Evolutionary conservation across 768 basidiomycete genomes (phyloP).

Genomic region (Tricholoma bakamatsutake): DNA sequence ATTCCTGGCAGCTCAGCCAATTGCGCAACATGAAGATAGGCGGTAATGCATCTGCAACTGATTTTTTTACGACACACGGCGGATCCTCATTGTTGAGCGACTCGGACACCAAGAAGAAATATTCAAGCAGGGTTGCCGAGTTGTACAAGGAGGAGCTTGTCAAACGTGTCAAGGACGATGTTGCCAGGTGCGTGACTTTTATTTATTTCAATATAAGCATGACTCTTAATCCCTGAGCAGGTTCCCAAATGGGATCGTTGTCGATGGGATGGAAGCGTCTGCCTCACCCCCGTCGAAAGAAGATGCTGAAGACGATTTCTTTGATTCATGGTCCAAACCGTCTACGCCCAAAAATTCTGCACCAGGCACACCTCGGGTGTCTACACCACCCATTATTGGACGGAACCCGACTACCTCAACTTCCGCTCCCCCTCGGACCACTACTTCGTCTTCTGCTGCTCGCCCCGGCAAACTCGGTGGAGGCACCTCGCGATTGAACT

Average conservation of each 20-base stretch:
- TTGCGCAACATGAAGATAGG: conserved; percentile 95
- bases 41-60: conserved; percentile 80
- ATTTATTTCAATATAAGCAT: background rate
- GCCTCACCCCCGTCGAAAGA: conserved; percentile 32
- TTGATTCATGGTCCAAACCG: conserved; percentile 94
- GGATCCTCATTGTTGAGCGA: conserved; percentile 63
- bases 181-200: conserved; percentile 41
- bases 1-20: conserved; percentile 88
- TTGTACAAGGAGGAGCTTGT: conserved; percentile 91
- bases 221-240: conserved; percentile 30
- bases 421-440: conserved; percentile 46
- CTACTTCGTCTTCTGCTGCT: conserved; percentile 59
- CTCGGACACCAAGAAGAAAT: conserved; percentile 83
- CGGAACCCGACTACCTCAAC: conserved; percentile 36
- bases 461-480: conserved; percentile 38
- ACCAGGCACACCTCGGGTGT: conserved; percentile 43
- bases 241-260: conserved; percentile 67
- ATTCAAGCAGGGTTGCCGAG: conserved; percentile 76
- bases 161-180: conserved; percentile 74
- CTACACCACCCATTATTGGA: conserved; percentile 56
- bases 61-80: conserved; percentile 89
- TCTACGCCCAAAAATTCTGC: conserved; percentile 48
- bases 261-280: conserved; percentile 71
- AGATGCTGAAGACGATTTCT: conserved; percentile 85
- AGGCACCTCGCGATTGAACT: conserved; percentile 33